Evolutionary conservation across 139 green algal species (phyloP).

Genomic region (Coccomyxa sp.): DNA sequence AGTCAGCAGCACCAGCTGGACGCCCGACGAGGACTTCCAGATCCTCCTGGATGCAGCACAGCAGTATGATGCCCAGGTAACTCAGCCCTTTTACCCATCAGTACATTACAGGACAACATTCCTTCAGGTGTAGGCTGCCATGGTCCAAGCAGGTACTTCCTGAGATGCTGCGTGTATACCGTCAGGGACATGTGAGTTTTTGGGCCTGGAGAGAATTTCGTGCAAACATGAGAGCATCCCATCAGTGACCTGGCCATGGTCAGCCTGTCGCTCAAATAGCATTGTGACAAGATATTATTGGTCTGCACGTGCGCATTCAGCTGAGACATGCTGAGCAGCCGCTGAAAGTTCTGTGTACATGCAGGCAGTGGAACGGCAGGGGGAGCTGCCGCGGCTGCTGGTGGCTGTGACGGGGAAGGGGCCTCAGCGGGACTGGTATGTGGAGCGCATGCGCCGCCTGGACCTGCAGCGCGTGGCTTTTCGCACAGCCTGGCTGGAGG

Average conservation of each 20-base stretch:
- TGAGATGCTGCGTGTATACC: background rate
- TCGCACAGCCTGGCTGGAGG: constrained; percentile 81
- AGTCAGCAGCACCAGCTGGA: constrained; percentile 96
- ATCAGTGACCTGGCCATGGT: no score
- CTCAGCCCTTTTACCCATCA: no score
- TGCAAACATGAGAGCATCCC: no score
- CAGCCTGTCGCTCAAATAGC: no score
- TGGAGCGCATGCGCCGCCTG: constrained; percentile 52
- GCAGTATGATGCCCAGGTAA: constrained; percentile 25
- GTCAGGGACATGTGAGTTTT: no score
- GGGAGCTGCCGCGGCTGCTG: constrained; percentile 29
- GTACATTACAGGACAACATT: background rate
- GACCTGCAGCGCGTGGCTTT: constrained; percentile 75
- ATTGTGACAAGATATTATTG: no score
- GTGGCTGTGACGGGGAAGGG: constrained; percentile 76
- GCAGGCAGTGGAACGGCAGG: background rate
- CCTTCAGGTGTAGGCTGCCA: no score
- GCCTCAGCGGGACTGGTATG: constrained; percentile 70
- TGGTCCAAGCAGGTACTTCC: background rate
- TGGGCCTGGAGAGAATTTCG: no score
- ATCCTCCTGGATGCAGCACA: constrained; percentile 76
- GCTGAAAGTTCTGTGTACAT: background rate
- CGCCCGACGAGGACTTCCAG: constrained; percentile 94
- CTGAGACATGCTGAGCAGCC: background rate
- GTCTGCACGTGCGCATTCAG: background rate